Percentiles rank a stretch among this genome's conserved stretches.
Evolutionary conservation across 2,329 filamentous ascomycete species (phyloP).

Genomic region (Cladosporium halotolerans): DNA sequence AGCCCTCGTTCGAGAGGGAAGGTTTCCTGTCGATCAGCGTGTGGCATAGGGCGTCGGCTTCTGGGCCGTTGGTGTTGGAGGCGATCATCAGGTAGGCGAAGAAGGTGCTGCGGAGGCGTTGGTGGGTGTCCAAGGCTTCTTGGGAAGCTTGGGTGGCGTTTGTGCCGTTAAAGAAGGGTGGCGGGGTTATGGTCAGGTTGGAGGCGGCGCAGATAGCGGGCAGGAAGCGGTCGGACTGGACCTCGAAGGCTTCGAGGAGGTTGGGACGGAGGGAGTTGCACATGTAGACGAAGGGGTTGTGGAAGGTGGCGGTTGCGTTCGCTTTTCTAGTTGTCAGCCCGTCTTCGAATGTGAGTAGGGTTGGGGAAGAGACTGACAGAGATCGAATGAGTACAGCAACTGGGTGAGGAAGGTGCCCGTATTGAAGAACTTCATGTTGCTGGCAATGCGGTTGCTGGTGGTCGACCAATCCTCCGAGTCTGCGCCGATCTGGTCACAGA

Average conservation of each 20-base stretch:
- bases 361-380: not conserved
- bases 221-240: conserved; percentile 17
- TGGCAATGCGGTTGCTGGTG: not conserved
- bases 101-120: conserved; percentile 16
- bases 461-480: not conserved
- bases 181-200: not conserved
- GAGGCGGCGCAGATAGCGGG: conserved; percentile 18
- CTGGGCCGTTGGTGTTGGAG: conserved; percentile 12
- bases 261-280: conserved; percentile 22
- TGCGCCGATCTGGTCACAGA: conserved; percentile 3
- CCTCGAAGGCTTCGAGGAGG: conserved; percentile 19
- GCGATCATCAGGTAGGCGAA: conserved; percentile 18
- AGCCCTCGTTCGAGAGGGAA: conserved; percentile 12
- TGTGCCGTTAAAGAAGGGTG: not conserved
- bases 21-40: conserved; percentile 7
- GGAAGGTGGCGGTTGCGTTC: not conserved
- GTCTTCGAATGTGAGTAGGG: not conserved
- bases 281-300: conserved; percentile 17
- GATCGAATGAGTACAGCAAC: conserved; percentile 19
- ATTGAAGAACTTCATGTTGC: conserved; percentile 12
- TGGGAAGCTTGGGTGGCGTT: not conserved
- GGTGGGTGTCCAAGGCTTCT: conserved; percentile 10
- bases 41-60: conserved; percentile 16
- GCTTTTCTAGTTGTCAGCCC: not conserved
- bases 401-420: conserved; percentile 22